Evolutionary conservation across 2,329 filamentous ascomycete species (phyloP), one percentile per base, ranked within the genome.

Genomic region (Curvularia spicifera): DNA sequence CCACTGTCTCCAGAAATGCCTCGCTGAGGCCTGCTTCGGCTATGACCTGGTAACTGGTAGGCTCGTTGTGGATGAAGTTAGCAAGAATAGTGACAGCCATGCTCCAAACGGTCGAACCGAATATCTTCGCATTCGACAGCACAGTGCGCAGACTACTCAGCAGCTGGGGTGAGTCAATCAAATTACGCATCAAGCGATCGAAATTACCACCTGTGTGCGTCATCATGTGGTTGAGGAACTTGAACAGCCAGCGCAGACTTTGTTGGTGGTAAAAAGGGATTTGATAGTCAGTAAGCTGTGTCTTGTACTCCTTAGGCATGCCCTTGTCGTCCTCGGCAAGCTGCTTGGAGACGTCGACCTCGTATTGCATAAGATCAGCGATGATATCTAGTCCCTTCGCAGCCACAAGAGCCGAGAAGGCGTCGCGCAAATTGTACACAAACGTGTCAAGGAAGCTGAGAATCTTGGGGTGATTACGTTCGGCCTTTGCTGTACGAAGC

Each of bases 51-150:
- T 97, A 99, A 76, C 95, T 99, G 0, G 95, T 99, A 0, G 95
- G 95, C 71, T 99, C 95, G 72, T 98, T 97, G 78, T 99, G 96
- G 69, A 99, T 96, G 77, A 99, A 99, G 68, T 92, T 94, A 72
- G 91, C 95, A 50, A 99, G 82, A 56, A 97, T 94, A 53, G 89
- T 93, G 61, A 97, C 91, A 6, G 93, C 90, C 74, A 93, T 93
- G 48, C 93, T 97, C 95, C 95, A 99, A 5, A 98, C 92, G 58
- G 95, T 89, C 2, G 94, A 95, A 12, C 95, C 95, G 73, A 93
- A 99, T 37, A 88, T 83, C 51, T 82, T 82, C 37, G 91, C 89
- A 69, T 96, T 90, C 63, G 89, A 87, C 63, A 97, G 90, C 45
- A 99, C 91, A 37, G 88, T 84, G 53, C 91, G 88, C 50, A 99